phyloP scores from a whole-genome alignment of 352 stramenopile genomes.

The Globisporangium paddicum region DNA sequence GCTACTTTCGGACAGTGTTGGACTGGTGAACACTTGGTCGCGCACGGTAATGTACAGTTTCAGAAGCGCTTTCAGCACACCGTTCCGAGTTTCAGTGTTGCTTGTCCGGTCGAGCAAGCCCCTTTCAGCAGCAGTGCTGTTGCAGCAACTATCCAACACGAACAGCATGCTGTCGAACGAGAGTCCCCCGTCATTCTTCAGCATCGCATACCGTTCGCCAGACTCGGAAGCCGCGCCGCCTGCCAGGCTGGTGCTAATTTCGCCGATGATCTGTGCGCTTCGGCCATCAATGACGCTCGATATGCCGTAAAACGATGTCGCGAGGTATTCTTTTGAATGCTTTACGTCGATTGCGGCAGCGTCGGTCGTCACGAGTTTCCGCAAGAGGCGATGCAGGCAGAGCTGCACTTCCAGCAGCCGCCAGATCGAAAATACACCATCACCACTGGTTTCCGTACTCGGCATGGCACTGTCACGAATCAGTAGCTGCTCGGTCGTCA shows the following conservation, averaged over 20 bases:
- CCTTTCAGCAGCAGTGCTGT: background rate
- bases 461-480: constrained; percentile 1
- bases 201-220: background rate
- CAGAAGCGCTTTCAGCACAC: constrained; percentile 29
- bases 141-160: constrained; percentile 32
- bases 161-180: constrained; percentile 40
- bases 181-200: constrained; percentile 7
- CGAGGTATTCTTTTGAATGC: constrained; percentile 34
- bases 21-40: constrained; percentile 5
- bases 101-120: background rate
- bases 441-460: constrained; percentile 2
- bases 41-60: constrained; percentile 31
- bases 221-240: background rate
- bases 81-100: background rate
- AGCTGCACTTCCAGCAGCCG: constrained; percentile 53
- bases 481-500: constrained; percentile 30
- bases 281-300: constrained; percentile 26
- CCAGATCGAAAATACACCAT: constrained; percentile 31
- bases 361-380: constrained; percentile 22
- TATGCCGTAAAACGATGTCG: constrained; percentile 25
- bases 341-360: constrained; percentile 21
- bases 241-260: constrained; percentile 5
- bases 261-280: constrained; percentile 6
- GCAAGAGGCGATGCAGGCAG: constrained; percentile 42
- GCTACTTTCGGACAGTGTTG: background rate